Evolutionary conservation across 2,329 filamentous ascomycete genomes (phyloP).

Genomic region (Arthroderma uncinatum): DNA sequence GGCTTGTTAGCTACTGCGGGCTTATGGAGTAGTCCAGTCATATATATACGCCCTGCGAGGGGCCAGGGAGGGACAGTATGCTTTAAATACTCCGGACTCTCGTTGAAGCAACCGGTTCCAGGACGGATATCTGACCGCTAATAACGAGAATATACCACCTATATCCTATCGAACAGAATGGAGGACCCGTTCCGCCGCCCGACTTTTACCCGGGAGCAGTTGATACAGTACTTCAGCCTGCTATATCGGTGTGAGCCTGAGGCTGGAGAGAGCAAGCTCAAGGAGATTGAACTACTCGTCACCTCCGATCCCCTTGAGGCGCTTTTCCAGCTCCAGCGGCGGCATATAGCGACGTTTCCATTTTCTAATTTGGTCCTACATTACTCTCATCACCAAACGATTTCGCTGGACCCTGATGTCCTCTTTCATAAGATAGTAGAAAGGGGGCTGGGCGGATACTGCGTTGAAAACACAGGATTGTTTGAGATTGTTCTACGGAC

Average conservation of each 20-base stretch:
- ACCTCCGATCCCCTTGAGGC: conserved; percentile 23
- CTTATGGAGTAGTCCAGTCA: no score
- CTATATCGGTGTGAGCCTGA: conserved; percentile 17
- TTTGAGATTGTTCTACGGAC: conserved; percentile 43
- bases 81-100: no score
- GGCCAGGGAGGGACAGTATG: no score
- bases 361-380: conserved; percentile 50
- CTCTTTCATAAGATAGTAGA: conserved; percentile 45
- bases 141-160: background rate
- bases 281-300: conserved; percentile 21
- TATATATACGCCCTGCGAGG: no score
- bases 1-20: no score
- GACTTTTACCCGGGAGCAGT: conserved; percentile 27
- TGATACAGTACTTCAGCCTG: conserved; percentile 28
- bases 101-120: no score
- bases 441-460: conserved; percentile 46
- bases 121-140: no score
- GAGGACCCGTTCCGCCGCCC: conserved; percentile 14
- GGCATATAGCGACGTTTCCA: conserved; percentile 40
- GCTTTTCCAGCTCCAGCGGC: conserved; percentile 28
- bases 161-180: background rate
- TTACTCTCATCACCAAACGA: conserved; percentile 39
- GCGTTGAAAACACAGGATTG: conserved; percentile 49
- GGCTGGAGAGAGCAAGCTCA: conserved; percentile 17
- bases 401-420: conserved; percentile 40